phyloP scores from a whole-genome alignment of 768 basidiomycete genomes.

The Roridomyces roridus region DNA sequence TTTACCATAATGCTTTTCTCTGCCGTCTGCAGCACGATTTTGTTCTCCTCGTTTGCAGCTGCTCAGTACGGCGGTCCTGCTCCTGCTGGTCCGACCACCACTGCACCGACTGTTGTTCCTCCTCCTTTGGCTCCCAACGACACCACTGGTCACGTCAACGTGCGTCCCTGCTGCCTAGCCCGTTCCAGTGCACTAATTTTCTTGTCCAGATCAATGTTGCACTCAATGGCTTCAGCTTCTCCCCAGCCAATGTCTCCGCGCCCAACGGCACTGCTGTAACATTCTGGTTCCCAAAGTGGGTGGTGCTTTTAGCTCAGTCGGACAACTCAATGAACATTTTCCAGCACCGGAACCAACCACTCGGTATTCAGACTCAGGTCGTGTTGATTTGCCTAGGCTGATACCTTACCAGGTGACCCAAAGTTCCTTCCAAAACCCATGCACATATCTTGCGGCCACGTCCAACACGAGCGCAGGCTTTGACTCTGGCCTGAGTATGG shows the following conservation, averaged over 20 bases:
- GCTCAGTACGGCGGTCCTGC: constrained; percentile 39
- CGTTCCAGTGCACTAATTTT: background rate
- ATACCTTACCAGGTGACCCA: constrained; percentile 45
- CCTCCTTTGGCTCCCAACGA: constrained; percentile 48
- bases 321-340: constrained; percentile 15
- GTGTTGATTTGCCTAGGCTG: background rate
- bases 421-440: constrained; percentile 59
- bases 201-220: constrained; percentile 50
- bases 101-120: constrained; percentile 33
- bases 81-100: constrained; percentile 24
- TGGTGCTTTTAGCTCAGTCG: background rate
- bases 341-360: constrained; percentile 47
- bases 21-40: constrained; percentile 22
- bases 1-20: constrained; percentile 37
- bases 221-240: constrained; percentile 46
- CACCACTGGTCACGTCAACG: constrained; percentile 43
- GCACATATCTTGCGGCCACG: constrained; percentile 51
- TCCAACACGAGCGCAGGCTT: constrained; percentile 50
- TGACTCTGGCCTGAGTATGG: constrained; percentile 54
- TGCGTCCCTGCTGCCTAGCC: constrained; percentile 21
- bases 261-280: constrained; percentile 56
- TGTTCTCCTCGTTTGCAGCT: constrained; percentile 34
- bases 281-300: constrained; percentile 59
- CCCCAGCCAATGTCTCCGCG: constrained; percentile 53
- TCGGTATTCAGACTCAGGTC: constrained; percentile 31